Conservation (phyloP, 2,329 filamentous ascomycete species). For the Penicillium sp. region DNA sequence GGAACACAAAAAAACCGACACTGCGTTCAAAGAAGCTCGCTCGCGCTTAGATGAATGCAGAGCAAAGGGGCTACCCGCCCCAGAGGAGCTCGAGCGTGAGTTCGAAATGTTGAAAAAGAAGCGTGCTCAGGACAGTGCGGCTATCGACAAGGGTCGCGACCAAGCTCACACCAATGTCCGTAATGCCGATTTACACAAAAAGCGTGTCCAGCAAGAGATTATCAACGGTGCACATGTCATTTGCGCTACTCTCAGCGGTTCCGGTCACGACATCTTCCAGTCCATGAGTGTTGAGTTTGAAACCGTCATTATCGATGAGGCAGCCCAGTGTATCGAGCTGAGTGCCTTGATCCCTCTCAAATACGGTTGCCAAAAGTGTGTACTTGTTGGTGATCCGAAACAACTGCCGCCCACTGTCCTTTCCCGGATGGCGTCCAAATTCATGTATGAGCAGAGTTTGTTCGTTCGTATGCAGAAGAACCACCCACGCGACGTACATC, state of each 20-base stretch:
- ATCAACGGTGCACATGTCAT: conserved; percentile 88
- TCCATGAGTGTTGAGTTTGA: conserved; percentile 94
- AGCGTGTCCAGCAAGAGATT: conserved; percentile 84
- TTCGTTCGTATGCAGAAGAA: conserved; percentile 98
- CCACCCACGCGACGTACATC: conserved; percentile 80
- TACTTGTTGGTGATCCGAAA: conserved; percentile 96
- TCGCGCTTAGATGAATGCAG: conserved; percentile 69
- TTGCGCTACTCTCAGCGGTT: conserved; percentile 91
- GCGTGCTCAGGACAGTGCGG: conserved; percentile 72
- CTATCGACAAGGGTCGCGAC: conserved; percentile 86
- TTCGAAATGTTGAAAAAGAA: conserved; percentile 76
- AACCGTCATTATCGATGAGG: conserved; percentile 97
- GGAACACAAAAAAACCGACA: conserved; percentile 61
- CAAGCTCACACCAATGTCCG: conserved; percentile 78
- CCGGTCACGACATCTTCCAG: conserved; percentile 96
- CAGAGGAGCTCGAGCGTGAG: conserved; percentile 64
- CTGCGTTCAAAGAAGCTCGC: conserved; percentile 69
- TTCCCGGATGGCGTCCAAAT: conserved; percentile 86
- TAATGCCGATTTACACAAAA: conserved; percentile 81
- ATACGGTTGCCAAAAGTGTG: conserved; percentile 94
- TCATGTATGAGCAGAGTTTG: conserved; percentile 95
- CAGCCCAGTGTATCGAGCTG: conserved; percentile 95
- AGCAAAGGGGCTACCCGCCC: conserved; percentile 47
- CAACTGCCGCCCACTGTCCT: conserved; percentile 94
- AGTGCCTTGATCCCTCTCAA: conserved; percentile 95